Evolutionary conservation across 2,329 filamentous ascomycete species (phyloP), one percentile per base, ranked within the genome.

Genomic region (Aspergillus sclerotialis): DNA sequence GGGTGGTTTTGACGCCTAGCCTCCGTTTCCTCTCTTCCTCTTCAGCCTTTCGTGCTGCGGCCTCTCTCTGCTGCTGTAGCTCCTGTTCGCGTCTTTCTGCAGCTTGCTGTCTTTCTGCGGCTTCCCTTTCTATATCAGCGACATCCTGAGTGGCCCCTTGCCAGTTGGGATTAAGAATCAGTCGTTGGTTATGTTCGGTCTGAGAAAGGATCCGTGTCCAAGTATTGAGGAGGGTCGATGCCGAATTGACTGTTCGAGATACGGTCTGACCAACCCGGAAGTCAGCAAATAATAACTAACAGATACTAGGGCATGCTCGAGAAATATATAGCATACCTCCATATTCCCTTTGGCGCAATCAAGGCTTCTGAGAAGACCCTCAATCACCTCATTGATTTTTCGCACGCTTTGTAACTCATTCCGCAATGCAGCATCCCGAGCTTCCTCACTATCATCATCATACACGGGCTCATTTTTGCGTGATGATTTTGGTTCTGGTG

Each of bases 161-260:
- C 88, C 90, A 98, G 38, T 78, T 72, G 2, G 87, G 84, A 53
- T 94, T 84, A 29, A 96, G 72, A 28, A 98, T 82, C 32, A 98
- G 70, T 15, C 92, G 80, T 60, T 96, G 89, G 56, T 94, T 96
- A 64, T 98, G 92, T 63, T 98, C 92, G 4, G 92, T 95, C 62
- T 98, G 92, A 5, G 87, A 92, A 9, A 98, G 76, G 46, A 98
- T 95, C 33, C 88, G 81, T 7, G 88, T 94, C 90, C 90, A 98
- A 11, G 89, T 94, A 51, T 93, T 88, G 19, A 98, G 78, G 10
- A 98, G 75, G 1, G 84, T 84, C 10, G 89, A 93, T 3, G 92
- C 88, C 36, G 89, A 90, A 46, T 76, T 75, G 27, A 96, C 88
- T 3, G 92, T 95, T 42, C 76, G 75, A 35, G 83, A 83, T 23